Conservation (phyloP, 1,139 yeast genomes). For the Kluyveromyces sp. region DNA sequence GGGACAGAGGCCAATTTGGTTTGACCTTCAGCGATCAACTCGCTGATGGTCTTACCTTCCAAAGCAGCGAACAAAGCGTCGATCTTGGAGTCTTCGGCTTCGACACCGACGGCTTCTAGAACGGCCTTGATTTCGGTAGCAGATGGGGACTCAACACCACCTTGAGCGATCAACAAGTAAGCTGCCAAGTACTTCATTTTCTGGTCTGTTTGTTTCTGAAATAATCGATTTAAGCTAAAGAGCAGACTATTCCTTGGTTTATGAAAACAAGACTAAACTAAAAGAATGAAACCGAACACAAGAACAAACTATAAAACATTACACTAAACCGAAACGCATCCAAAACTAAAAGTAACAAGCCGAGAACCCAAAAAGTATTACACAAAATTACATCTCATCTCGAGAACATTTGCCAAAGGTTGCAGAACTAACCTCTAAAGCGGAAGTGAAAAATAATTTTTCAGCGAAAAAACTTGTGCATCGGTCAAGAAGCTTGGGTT, state of each 20-base stretch:
- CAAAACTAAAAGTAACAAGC: not conserved
- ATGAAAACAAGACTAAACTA: constrained; percentile 8
- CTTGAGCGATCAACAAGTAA: constrained; percentile 78
- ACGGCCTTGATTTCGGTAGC: constrained; percentile 86
- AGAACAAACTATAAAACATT: not conserved
- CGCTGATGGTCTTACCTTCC: constrained; percentile 85
- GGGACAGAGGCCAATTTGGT: constrained; percentile 95
- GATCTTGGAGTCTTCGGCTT: constrained; percentile 87
- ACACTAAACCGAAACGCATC: not conserved
- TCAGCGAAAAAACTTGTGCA: not conserved
- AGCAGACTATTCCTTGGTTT: constrained; percentile 35
- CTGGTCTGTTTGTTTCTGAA: constrained; percentile 31
- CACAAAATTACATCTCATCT: not conserved
- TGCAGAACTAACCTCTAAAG: not conserved
- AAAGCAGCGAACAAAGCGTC: constrained; percentile 79
- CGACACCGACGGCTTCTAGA: constrained; percentile 90
- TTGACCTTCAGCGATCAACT: constrained; percentile 93
- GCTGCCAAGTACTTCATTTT: constrained; percentile 90
- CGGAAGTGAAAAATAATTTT: not conserved
- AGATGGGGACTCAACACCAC: constrained; percentile 86
- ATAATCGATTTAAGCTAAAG: constrained; percentile 34
- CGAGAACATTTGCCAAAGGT: not conserved
- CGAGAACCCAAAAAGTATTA: not conserved
- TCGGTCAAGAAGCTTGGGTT: not conserved
- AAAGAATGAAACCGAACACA: not conserved